A percentile compares a stretch with the other conserved stretches of the same genome.
Evolutionary conservation across 805 yeast species (phyloP).

Genomic region (Saturnispora galanensis): DNA sequence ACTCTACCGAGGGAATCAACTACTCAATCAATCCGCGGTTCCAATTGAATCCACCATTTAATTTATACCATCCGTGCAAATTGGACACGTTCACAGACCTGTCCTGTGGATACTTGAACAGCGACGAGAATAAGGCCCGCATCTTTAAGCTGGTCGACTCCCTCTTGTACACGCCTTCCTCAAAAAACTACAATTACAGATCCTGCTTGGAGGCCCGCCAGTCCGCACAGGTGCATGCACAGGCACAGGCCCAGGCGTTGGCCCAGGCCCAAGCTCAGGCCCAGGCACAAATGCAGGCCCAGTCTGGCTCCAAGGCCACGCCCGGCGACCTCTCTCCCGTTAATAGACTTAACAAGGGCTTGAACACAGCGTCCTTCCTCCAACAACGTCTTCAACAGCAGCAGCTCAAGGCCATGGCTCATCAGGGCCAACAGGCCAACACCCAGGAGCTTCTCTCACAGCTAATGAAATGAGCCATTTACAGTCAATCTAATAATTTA

Average conservation of each 20-base stretch:
- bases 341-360: background rate
- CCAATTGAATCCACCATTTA: slow-evolving; percentile 7
- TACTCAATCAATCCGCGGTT: slow-evolving; percentile 21
- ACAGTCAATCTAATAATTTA: too few relatives aligned
- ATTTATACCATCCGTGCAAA: slow-evolving; percentile 19
- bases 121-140: slow-evolving; percentile 17
- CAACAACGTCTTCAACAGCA: slow-evolving; percentile 9
- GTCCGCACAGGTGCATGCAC: slow-evolving; percentile 11
- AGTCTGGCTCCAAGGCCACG: background rate
- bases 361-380: slow-evolving; percentile 6
- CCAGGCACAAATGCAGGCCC: background rate
- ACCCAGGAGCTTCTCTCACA: slow-evolving; percentile 7
- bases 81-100: slow-evolving; percentile 12
- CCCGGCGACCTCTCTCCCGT: too few relatives aligned
- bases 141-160: slow-evolving; percentile 24
- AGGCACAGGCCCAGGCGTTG: slow-evolving; percentile 11
- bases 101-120: slow-evolving; percentile 8
- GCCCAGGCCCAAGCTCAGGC: slow-evolving; percentile 8
- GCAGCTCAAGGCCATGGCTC: slow-evolving; percentile 3
- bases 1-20: slow-evolving; percentile 16
- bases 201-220: slow-evolving; percentile 11
- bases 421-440: slow-evolving; percentile 1
- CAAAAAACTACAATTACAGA: slow-evolving; percentile 24
- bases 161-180: slow-evolving; percentile 24
- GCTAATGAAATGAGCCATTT: slow-evolving; percentile 1